phyloP scores from a whole-genome alignment of 164 flowering plant species.

The Pachysandra terminalis region DNA sequence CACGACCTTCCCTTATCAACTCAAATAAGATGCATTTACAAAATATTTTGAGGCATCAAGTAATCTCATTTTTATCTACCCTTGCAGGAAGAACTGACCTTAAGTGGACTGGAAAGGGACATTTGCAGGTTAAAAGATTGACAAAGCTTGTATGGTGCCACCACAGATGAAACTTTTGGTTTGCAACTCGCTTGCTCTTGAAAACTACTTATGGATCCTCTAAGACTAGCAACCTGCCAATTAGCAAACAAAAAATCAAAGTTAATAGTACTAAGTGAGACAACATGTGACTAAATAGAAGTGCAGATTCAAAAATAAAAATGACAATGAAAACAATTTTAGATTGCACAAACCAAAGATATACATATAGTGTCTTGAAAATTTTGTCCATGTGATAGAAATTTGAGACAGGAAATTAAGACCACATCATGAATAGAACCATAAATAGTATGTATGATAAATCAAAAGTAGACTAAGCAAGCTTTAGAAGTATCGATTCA shows the following conservation, averaged over 20 bases:
- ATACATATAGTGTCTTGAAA: too few relatives aligned
- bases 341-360: not conserved
- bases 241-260: not conserved
- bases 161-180: conserved; percentile 48
- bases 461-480: not conserved
- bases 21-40: not conserved
- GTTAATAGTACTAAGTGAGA: not conserved
- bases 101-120: conserved; percentile 63
- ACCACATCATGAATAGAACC: not conserved
- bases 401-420: not conserved
- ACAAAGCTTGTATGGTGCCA: conserved; percentile 63
- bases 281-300: not conserved
- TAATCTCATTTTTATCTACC: not conserved
- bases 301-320: not conserved
- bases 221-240: conserved; percentile 79
- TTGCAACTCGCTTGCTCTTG: conserved; percentile 90
- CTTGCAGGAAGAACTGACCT: conserved; percentile 41
- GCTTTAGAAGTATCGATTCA: not conserved
- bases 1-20: not conserved
- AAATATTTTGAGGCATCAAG: not conserved
- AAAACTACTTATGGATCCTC: conserved; percentile 89
- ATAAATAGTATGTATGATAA: not conserved
- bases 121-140: conserved; percentile 56
- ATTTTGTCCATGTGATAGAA: not conserved
- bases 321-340: not conserved